Conservation (phyloP, 2,329 filamentous ascomycete species). For the Pestalotiopsis fici region DNA sequence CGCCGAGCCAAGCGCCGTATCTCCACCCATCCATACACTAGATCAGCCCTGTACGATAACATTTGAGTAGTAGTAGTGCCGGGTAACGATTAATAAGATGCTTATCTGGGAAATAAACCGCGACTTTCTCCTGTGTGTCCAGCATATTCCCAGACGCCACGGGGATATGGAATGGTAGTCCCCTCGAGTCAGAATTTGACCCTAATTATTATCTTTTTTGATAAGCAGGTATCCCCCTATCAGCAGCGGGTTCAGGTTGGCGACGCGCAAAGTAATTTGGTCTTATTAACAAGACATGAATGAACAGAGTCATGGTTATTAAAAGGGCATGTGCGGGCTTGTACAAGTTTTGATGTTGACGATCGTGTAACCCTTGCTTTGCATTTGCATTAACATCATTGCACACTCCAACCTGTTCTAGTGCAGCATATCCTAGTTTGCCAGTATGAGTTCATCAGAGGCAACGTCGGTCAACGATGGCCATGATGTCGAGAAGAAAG, state of each 20-base stretch:
- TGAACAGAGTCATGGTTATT: no score
- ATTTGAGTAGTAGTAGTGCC: neutral
- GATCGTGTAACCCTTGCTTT: no score
- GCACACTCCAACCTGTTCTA: neutral
- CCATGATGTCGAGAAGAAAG: slow-evolving; percentile 11
- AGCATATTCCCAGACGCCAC: neutral
- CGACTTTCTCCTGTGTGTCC: neutral
- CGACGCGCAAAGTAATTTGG: no score
- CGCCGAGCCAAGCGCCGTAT: neutral
- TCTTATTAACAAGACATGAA: no score
- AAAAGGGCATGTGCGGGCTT: no score
- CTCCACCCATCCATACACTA: neutral
- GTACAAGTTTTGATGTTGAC: no score
- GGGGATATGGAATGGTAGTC: neutral
- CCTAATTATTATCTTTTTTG: neutral
- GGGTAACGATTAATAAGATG: neutral
- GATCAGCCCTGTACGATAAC: neutral
- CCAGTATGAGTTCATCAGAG: neutral
- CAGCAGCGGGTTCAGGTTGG: neutral
- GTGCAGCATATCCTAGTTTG: neutral
- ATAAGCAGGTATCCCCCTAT: neutral
- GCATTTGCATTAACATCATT: no score
- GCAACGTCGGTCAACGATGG: neutral
- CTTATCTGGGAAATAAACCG: neutral
- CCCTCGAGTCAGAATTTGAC: neutral